Percentiles rank a stretch among this genome's conserved stretches.
Evolutionary conservation across 129 eudicot species (phyloP).

Genomic region (Centrapalus pauciflorus): DNA sequence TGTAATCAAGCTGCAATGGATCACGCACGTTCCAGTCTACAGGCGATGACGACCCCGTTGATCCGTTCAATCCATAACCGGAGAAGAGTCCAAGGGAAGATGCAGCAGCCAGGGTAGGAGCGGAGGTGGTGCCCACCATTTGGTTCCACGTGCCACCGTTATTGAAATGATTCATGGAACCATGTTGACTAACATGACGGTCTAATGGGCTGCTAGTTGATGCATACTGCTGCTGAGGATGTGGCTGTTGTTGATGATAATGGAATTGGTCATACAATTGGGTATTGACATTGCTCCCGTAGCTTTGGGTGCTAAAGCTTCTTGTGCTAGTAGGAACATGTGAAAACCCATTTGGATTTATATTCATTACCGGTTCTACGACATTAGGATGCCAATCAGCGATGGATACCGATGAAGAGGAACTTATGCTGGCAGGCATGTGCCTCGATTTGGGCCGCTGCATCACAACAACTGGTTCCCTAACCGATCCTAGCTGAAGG

Average conservation of each 20-base stretch:
- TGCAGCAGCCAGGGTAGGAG: slow-evolving; percentile 77
- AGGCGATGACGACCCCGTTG: slow-evolving; percentile 62
- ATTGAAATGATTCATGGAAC: slow-evolving; percentile 28
- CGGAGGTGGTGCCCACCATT: slow-evolving; percentile 27
- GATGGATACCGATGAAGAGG: slow-evolving; percentile 41
- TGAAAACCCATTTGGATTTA: slow-evolving; percentile 48
- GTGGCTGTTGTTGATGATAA: slow-evolving; percentile 37
- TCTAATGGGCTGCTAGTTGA: slow-evolving; percentile 46
- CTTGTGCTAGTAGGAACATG: slow-evolving; percentile 44
- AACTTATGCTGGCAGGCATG: slow-evolving; percentile 30
- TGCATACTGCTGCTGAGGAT: slow-evolving; percentile 36
- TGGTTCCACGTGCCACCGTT: slow-evolving; percentile 50
- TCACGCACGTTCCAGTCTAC: slow-evolving; percentile 78
- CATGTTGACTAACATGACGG: slow-evolving; percentile 25
- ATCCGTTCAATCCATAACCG: slow-evolving; percentile 59
- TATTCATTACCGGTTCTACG: slow-evolving; percentile 34
- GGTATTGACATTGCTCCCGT: slow-evolving; percentile 22
- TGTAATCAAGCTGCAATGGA: slow-evolving; percentile 58
- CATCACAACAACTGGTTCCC: slow-evolving; percentile 77
- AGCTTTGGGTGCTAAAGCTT: slow-evolving; percentile 41
- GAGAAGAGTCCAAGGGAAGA: slow-evolving; percentile 83
- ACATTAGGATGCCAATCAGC: slow-evolving; percentile 51
- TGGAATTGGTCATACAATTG: slow-evolving; percentile 46
- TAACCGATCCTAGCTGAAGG: slow-evolving; percentile 65
- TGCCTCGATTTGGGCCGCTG: slow-evolving; percentile 71